A percentile compares a stretch with the other conserved stretches of the same genome.
These are phyloP conservation scores for Colletotrichum sp. DNA, from an alignment of 2,329 filamentous ascomycete species.

Conservation along the genomic window DNA sequence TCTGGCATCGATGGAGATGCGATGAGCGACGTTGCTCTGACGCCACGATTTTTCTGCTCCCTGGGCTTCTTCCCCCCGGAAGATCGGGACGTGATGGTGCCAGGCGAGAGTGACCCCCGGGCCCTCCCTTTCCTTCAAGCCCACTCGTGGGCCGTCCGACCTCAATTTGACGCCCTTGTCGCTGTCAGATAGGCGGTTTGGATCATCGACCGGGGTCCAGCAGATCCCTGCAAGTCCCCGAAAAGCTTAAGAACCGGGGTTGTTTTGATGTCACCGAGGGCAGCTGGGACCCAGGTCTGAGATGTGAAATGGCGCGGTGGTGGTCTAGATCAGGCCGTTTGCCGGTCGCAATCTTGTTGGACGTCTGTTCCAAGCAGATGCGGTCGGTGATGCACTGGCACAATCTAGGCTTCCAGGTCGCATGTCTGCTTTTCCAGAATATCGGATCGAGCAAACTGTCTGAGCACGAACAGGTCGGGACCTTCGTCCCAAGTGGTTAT, in stretches of 20 bases:
- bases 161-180: background rate
- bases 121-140: background rate
- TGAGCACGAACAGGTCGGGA: background rate
- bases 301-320: background rate
- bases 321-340: background rate
- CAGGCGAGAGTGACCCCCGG: background rate
- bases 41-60: background rate
- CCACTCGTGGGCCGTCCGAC: background rate
- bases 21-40: background rate
- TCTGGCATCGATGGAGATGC: background rate
- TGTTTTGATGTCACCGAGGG: slow-evolving; percentile 6
- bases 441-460: background rate
- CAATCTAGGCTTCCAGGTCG: background rate
- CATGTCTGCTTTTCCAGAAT: background rate
- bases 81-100: background rate
- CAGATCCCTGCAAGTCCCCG: slow-evolving; percentile 7
- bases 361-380: background rate
- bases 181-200: background rate
- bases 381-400: background rate
- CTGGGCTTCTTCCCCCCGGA: background rate
- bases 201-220: background rate
- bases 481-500: background rate
- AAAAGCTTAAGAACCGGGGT: slow-evolving; percentile 11
- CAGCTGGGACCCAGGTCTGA: background rate
- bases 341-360: background rate